phyloP scores from a whole-genome alignment of 805 yeast genomes.

The Kodamaea jinghongensis region DNA sequence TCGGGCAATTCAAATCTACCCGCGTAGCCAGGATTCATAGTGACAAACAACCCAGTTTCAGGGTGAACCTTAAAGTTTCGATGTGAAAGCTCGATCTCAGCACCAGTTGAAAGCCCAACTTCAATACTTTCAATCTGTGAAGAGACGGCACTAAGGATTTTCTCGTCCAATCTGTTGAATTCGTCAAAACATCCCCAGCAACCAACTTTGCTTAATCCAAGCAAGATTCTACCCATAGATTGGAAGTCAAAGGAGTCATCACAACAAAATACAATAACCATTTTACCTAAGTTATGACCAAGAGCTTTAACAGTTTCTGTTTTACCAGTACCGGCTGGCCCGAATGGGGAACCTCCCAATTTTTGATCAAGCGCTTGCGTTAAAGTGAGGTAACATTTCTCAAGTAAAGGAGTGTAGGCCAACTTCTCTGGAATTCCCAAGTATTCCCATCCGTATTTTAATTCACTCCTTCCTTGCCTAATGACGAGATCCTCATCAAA shows the following conservation, averaged over 20 bases:
- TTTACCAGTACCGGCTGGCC: constrained; percentile 98
- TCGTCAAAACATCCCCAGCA: constrained; percentile 98
- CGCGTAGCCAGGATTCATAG: constrained; percentile 86
- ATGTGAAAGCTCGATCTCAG: constrained; percentile 42
- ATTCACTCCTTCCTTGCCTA: constrained; percentile 48
- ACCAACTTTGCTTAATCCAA: constrained; percentile 80
- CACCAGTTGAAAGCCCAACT: constrained; percentile 38
- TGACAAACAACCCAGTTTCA: constrained; percentile 74
- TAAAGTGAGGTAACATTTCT: constrained; percentile 63
- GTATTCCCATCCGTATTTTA: constrained; percentile 78
- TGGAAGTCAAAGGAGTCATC: constrained; percentile 84
- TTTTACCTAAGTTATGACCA: constrained; percentile 73
- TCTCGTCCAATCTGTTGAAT: constrained; percentile 74
- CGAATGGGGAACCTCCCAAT: constrained; percentile 87
- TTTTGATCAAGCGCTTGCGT: constrained; percentile 69
- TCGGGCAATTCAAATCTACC: constrained; percentile 86
- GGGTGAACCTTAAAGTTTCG: constrained; percentile 36
- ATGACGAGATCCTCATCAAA: constrained; percentile 43
- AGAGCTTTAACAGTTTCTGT: constrained; percentile 87
- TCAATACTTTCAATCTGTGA: constrained; percentile 76
- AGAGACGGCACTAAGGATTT: constrained; percentile 79
- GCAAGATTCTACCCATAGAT: constrained; percentile 70
- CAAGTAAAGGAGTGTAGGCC: constrained; percentile 73
- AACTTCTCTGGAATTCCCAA: constrained; percentile 70
- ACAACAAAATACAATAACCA: constrained; percentile 86